Evolutionary conservation across 2,329 filamentous ascomycete genomes (phyloP), one percentile per base, ranked within the genome.

Genomic region (Nannizzia gypsea): DNA sequence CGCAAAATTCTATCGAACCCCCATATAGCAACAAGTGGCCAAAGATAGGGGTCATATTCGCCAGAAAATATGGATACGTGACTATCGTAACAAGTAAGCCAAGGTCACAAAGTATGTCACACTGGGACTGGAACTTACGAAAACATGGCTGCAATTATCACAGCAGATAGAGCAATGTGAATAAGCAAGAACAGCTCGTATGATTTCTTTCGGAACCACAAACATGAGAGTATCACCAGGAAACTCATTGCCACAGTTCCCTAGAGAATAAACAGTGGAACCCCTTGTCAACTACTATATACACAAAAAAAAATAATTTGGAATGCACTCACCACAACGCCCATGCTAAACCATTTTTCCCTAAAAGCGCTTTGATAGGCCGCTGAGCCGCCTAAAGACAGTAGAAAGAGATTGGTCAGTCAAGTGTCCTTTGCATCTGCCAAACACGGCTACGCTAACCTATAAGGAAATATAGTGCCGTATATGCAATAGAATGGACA

Each of bases 401-500:
- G 11, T 6, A 52, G 42, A 24, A 46, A 9, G 3, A 9, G 11
- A 22, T 13, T 26, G 22, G 48, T 52, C 11, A 52, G 22, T 15
- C 26, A 9, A 11, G 17, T 11, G 6, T 20, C 13, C n/a, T 24
- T 20, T 46, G 20, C n/a, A 42, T n/a, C 15, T 46, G 6, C 42
- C 20, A 11, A 11, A 22, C 22, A 46, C 1, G 17, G 20, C 6
- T 20, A 20, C 17, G n/a, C 48, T 24, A 31, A 52, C 48, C 48
- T 28, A 28, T 28, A 11, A 28, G 8, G 20, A 60, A 17, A 38
- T 28, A 46, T 4, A 73, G 63, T 0, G 80, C 62, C 0, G 81
- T 78, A 62, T 86, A 88, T 0, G 80, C 78, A 1, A 85, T 60
- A 0, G 83, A 85, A 65, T 89, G 86, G 0, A 84, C 68, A 1